phyloP scores from a whole-genome alignment of 2,329 filamentous ascomycete species.

The Teratosphaeria pseudoeucalypti region DNA sequence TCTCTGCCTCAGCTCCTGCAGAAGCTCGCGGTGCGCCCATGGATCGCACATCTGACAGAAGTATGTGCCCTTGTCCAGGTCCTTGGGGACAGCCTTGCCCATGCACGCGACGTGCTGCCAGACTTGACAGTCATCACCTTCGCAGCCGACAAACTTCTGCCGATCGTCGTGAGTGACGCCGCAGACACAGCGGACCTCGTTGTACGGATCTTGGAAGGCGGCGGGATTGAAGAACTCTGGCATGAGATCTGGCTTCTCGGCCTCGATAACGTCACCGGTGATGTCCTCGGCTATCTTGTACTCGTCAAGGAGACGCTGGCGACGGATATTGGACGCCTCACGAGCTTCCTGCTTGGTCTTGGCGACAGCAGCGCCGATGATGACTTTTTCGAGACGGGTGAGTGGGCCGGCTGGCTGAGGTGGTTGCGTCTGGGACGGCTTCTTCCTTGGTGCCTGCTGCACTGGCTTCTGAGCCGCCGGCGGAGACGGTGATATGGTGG shows the following conservation, averaged over 20 bases:
- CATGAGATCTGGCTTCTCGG: conserved; percentile 8
- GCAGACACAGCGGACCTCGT: conserved; percentile 19
- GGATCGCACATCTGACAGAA: conserved; percentile 19
- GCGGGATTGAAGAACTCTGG: conserved; percentile 18
- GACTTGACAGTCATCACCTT: conserved; percentile 11
- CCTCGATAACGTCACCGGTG: background rate
- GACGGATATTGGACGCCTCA: conserved; percentile 9
- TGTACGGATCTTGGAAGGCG: conserved; percentile 6
- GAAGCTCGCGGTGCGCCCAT: conserved; percentile 1
- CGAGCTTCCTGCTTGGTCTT: conserved; percentile 11
- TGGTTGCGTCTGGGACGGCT: background rate
- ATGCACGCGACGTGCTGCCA: conserved; percentile 23
- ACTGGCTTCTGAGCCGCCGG: background rate
- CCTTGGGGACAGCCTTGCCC: conserved; percentile 7
- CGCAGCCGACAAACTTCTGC: conserved; percentile 15
- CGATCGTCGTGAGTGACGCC: conserved; percentile 11
- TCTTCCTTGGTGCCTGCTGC: background rate
- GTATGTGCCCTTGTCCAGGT: conserved; percentile 8
- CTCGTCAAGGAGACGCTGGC: conserved; percentile 8
- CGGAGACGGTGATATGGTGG: background rate
- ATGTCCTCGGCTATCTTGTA: background rate
- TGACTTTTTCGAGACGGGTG: conserved; percentile 8
- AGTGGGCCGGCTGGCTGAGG: background rate
- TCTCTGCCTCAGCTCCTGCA: background rate
- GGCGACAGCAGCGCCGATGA: conserved; percentile 13